Evolutionary conservation across 2,329 filamentous ascomycete species (phyloP), one percentile per base, ranked within the genome.

Genomic region (Penicillium brevicompactum): DNA sequence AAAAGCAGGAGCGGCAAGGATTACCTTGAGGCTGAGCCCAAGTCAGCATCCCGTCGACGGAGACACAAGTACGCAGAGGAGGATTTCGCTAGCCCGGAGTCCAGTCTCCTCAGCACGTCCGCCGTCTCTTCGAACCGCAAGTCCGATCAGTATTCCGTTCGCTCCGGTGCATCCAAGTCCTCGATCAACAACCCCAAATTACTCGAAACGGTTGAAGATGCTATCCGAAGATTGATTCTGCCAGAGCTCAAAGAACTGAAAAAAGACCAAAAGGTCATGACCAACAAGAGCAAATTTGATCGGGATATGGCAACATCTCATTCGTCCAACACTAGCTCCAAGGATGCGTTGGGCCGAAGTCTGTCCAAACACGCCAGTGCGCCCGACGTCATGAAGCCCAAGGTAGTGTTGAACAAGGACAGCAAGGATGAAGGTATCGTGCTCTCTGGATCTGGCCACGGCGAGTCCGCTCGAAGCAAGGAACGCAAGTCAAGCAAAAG

Each of bases 141-240:
- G 58, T 84, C 83, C 40, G 82, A 85, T 64, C 76, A 80, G 51
- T 80, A 82, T 57, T 88, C 86, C 8, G 82, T 83, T 60, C 79
- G 79, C 37, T 86, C 84, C 30, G 82, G 81, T 34, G 80, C 78
- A 32, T 84, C 82, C 16, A 83, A 82, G 56, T 90, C 91, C 3
- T 93, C 90, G 0, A 90, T 95, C 71, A 96, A 95, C 75, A 96
- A 97, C 67, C 92, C 92, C 0, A 94, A 91, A 69, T 78, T 97
- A 2, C 82, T 97, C 2, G 90, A 94, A 67, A 94, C 92, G 0
- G 92, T 97, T 3, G 92, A 97, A 75, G 92, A 96, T 75, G 92
- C 92, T 13, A 96, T 97, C 67, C 87, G 91, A 59, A 85, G 92
- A 46, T 81, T 96, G 47, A 96, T 97, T 50, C 77, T 99, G 2